A percentile compares a stretch with the other conserved stretches of the same genome.
Evolutionary conservation across 1,139 yeast species (phyloP).

Genomic region (Hemisphaericaspora subhashii): DNA sequence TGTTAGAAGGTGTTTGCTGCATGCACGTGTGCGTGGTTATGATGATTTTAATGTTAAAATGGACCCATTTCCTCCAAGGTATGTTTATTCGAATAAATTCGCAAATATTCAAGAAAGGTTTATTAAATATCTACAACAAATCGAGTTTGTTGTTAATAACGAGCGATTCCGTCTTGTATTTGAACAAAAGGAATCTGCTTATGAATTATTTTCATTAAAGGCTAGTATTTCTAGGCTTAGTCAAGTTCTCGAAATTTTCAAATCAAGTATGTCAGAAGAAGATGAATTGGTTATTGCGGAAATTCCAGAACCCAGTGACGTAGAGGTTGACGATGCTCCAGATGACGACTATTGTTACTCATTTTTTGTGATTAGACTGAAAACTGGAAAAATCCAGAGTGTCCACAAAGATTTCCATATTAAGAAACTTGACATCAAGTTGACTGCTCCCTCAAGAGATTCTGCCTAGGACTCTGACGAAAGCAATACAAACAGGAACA

Average conservation of each 20-base stretch:
- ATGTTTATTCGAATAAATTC: background rate
- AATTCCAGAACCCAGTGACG: background rate
- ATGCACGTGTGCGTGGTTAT: background rate
- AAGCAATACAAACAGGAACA: too few species aligned
- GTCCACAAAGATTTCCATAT: too few species aligned
- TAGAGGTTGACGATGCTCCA: background rate
- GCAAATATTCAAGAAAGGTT: background rate
- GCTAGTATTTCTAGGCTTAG: background rate
- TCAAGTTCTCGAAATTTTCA: background rate
- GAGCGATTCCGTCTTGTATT: background rate
- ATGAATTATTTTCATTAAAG: background rate
- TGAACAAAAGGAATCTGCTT: background rate
- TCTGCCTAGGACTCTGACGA: too few species aligned
- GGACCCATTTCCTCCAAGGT: background rate
- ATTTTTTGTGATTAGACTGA: too few species aligned
- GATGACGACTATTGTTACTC: background rate
- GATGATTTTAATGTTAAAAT: background rate
- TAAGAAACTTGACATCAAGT: too few species aligned
- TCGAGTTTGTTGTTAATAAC: background rate
- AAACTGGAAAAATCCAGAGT: too few species aligned
- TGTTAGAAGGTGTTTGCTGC: background rate
- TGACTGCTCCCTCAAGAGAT: too few species aligned
- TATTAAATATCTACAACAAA: background rate
- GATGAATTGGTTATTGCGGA: background rate
- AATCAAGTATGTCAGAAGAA: background rate